phyloP scores from a whole-genome alignment of 371 early-diverging fungal species.

The Chytridium lagenaria region DNA sequence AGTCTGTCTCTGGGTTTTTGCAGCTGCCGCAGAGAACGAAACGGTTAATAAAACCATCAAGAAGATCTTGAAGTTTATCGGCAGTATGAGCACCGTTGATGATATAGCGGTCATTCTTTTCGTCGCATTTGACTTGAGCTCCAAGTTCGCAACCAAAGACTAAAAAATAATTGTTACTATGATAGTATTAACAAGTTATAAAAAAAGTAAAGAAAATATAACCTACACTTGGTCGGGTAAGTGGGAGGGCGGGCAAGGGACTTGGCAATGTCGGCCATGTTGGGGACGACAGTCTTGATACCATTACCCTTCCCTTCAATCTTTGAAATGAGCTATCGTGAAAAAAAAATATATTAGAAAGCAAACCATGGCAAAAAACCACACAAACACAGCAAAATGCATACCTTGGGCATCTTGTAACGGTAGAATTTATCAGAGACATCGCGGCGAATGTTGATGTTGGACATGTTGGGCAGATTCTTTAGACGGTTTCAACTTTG shows the following conservation, averaged over 20 bases:
- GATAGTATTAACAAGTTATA: too few species aligned
- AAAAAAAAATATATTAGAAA: background rate
- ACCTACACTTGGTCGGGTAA: conserved; percentile 54
- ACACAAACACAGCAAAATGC: too few species aligned
- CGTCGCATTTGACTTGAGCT: conserved; percentile 89
- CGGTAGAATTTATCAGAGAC: conserved; percentile 83
- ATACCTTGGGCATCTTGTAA: conserved; percentile 99
- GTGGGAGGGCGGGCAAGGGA: conserved; percentile 92
- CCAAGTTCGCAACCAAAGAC: conserved; percentile 96
- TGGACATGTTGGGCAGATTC: background rate
- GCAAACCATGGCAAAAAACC: too few species aligned
- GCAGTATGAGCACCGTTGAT: conserved; percentile 98
- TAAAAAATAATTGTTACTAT: too few species aligned
- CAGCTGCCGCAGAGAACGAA: conserved; percentile 97
- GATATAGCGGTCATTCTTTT: conserved; percentile 80
- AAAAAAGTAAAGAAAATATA: too few species aligned
- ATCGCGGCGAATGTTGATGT: conserved; percentile 51
- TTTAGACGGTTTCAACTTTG: background rate
- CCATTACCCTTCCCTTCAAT: conserved; percentile 99
- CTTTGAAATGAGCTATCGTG: conserved; percentile 54
- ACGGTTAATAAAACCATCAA: conserved; percentile 95
- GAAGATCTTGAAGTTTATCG: conserved; percentile 81
- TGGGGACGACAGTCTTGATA: conserved; percentile 98
- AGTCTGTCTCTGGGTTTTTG: conserved; percentile 98
- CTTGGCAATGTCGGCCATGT: conserved; percentile 95